Conservation (phyloP, 257 asterid species). For the Anisodus tanguticus region DNA sequence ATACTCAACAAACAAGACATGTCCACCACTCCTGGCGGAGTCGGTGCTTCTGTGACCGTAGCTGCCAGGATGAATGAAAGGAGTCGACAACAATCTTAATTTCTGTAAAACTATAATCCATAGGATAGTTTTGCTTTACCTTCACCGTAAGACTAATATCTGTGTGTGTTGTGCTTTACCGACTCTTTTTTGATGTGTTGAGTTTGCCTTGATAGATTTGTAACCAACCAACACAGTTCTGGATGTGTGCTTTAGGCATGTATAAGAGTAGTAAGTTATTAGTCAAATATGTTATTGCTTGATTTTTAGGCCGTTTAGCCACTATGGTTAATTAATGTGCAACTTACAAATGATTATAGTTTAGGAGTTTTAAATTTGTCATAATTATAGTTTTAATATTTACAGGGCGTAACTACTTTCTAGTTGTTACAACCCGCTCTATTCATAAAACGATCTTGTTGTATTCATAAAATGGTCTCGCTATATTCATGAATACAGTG, state of each 20-base stretch:
- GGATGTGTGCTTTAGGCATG: neutral
- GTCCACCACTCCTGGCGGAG: conserved; percentile 56
- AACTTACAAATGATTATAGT: too few relatives aligned
- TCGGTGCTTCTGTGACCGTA: conserved; percentile 63
- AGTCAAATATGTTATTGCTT: neutral
- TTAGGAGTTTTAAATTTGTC: too few relatives aligned
- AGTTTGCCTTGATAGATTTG: neutral
- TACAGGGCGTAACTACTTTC: too few relatives aligned
- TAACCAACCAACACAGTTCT: neutral
- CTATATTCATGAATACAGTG: too few relatives aligned
- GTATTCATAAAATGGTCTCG: too few relatives aligned
- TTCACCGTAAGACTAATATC: neutral
- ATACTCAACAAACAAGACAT: conserved; percentile 46
- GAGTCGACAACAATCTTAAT: conserved; percentile 23
- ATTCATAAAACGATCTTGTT: too few relatives aligned
- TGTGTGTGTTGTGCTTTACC: neutral
- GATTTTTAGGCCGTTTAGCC: neutral
- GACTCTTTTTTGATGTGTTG: neutral
- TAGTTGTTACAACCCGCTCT: too few relatives aligned
- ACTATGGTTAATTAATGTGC: too few relatives aligned
- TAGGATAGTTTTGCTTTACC: neutral
- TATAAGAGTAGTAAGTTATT: too few relatives aligned
- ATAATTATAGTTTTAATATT: too few relatives aligned
- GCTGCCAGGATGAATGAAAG: conserved; percentile 62
- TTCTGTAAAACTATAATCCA: neutral